Base-by-base conservation (phyloP, 768 basidiomycete species). In the Hericium erinaceus region DNA sequence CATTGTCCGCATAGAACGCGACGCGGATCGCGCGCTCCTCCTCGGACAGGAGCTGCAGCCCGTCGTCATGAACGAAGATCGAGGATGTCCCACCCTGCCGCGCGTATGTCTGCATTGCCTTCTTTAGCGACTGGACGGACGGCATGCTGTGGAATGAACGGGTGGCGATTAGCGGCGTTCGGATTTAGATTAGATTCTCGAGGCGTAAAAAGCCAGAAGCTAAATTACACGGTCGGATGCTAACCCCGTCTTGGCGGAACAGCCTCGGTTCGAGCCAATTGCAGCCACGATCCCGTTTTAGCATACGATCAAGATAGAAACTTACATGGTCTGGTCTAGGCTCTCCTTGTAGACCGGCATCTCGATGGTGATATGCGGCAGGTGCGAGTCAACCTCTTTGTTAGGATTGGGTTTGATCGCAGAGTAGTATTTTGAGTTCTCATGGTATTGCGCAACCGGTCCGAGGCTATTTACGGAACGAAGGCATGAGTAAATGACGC, bases 341-440 rank as follows among this genome's bases (percentile, higher is more conserved):
- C 83, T 87, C 67, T 92, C 89, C 66, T 92, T 94, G 71, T 94
- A 95, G 4, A 93, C 92, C 0, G 92, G 92, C 73, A 94, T 77
- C 70, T 93, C 83, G 51, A 93, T 75, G 0, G 87, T 87, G 13
- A 91, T 76, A 65, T 90, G 89, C 2, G 88, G 89, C 3, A 91
- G 75, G 55, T 72, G 75, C 1, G 75, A 63, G 66, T 89, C 87
- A 56, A 89, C 74, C 15, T 79, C 82, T 55, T 80, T 77, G 68
- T 85, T 86, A 0, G 82, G 69, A 24, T 73, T 76, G 0, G 89
- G 86, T 46, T 75, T 76, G 52, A 78, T 69, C 11, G 89, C 87
- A 11, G 88, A 91, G 66, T 89, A 94, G 70, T 87, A 94, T 39
- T 78, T 80, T 0, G 89, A 91, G 68, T 93, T 93, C 64, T 92